Percentiles rank a stretch among this genome's conserved stretches.
phyloP scores from a whole-genome alignment of 805 yeast species.

The Ogataea nakhonphanomensis region DNA sequence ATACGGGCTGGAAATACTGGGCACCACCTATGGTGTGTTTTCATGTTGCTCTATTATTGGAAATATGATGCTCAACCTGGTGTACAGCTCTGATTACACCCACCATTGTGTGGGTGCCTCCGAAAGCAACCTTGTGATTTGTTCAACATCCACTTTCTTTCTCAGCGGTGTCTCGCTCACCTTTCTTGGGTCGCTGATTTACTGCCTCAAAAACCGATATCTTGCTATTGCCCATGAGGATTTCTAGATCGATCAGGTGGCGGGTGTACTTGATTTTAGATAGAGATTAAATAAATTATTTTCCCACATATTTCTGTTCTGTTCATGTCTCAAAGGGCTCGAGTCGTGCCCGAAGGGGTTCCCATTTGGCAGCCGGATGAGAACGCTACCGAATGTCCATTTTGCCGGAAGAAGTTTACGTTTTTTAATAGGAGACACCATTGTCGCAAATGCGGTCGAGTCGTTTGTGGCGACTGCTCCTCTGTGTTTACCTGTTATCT shows the following conservation, averaged over 20 bases:
- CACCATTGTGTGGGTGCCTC: constrained; percentile 27
- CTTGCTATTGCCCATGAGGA: constrained; percentile 25
- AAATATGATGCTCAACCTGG: constrained; percentile 46
- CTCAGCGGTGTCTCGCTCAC: constrained; percentile 26
- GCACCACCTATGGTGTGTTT: constrained; percentile 89
- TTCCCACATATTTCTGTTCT: constrained; percentile 1
- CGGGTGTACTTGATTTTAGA: constrained; percentile 1
- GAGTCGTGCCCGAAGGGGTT: constrained; percentile 22
- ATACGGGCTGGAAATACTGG: constrained; percentile 87
- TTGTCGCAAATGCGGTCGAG: constrained; percentile 76
- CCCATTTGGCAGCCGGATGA: constrained; percentile 74
- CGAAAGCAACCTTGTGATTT: constrained; percentile 27
- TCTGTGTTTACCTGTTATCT: constrained; percentile 48
- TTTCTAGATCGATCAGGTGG: constrained; percentile 17
- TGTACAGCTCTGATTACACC: constrained; percentile 69
- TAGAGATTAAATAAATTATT: not conserved
- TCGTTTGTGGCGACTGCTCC: constrained; percentile 73
- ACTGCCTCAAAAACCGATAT: constrained; percentile 22
- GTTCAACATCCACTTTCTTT: constrained; percentile 33
- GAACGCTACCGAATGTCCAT: constrained; percentile 47
- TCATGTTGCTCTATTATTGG: constrained; percentile 67
- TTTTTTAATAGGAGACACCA: constrained; percentile 76
- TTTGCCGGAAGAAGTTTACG: constrained; percentile 52
- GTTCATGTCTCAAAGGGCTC: constrained; percentile 5
- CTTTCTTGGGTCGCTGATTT: constrained; percentile 23